These are phyloP conservation scores for Poa annua DNA, from an alignment of 176 grass and related monocot species.

Conservation along the genomic window DNA sequence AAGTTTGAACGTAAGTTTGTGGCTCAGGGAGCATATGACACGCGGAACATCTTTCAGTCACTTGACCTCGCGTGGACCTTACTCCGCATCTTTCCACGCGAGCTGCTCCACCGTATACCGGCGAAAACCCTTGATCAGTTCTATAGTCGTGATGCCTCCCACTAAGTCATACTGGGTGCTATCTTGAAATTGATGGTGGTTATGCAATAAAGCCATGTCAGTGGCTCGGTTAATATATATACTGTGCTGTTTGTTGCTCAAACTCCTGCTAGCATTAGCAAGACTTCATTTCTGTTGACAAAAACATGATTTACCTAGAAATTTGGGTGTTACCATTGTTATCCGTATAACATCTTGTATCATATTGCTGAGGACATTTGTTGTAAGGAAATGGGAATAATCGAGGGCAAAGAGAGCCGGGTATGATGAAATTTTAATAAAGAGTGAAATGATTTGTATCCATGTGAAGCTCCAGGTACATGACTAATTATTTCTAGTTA, in stretches of 20 bases:
- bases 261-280: neutral
- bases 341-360: conserved; percentile 12
- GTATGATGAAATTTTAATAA: conserved; percentile 5
- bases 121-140: conserved; percentile 86
- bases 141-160: conserved; percentile 77
- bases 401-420: neutral
- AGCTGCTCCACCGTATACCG: conserved; percentile 85
- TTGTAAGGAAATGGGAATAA: neutral
- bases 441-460: conserved; percentile 4
- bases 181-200: conserved; percentile 17
- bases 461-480: neutral
- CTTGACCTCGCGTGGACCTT: conserved; percentile 95
- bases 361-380: neutral
- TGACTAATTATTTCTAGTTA: neutral
- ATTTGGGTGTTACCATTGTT: neutral
- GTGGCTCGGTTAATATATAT: neutral
- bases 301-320: neutral
- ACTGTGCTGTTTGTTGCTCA: conserved; percentile 9
- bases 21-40: conserved; percentile 84
- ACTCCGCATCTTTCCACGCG: conserved; percentile 86
- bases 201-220: conserved; percentile 8
- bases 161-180: conserved; percentile 38
- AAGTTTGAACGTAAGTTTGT: conserved; percentile 97
- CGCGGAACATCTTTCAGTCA: conserved; percentile 92
- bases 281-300: neutral